phyloP scores from a whole-genome alignment of 768 basidiomycete genomes.

The Obba rivulosa region DNA sequence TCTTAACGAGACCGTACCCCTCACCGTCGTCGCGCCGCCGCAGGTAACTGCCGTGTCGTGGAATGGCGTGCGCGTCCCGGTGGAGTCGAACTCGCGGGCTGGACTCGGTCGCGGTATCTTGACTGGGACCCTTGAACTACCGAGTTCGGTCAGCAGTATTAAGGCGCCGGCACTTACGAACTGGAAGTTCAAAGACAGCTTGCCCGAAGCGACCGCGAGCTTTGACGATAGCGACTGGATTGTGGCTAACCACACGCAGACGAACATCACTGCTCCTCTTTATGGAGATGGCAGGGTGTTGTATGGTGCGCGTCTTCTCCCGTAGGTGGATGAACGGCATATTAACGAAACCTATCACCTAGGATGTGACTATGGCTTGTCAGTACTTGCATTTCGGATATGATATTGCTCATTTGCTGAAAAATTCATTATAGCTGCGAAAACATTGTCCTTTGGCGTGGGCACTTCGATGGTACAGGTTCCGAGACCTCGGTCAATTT shows the following conservation, averaged over 20 bases:
- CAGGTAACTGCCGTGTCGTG: slow-evolving; percentile 53
- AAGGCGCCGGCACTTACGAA: slow-evolving; percentile 44
- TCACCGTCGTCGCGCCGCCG: slow-evolving; percentile 62
- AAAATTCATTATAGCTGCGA: slow-evolving; percentile 54
- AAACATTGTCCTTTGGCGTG: slow-evolving; percentile 76
- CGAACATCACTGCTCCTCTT: slow-evolving; percentile 62
- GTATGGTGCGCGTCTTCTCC: slow-evolving; percentile 36
- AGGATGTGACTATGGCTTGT: slow-evolving; percentile 84
- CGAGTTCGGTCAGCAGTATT: slow-evolving; percentile 27
- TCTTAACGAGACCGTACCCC: slow-evolving; percentile 47
- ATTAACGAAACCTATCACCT: neutral
- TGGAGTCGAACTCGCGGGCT: slow-evolving; percentile 16
- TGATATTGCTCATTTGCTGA: neutral
- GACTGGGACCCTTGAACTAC: slow-evolving; percentile 38
- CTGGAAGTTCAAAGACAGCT: slow-evolving; percentile 75
- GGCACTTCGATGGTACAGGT: slow-evolving; percentile 66
- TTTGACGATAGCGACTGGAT: slow-evolving; percentile 68
- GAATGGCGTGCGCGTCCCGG: slow-evolving; percentile 49
- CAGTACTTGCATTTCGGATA: slow-evolving; percentile 20
- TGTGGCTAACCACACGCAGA: slow-evolving; percentile 62
- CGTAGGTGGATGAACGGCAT: neutral
- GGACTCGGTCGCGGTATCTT: slow-evolving; percentile 41
- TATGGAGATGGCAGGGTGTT: slow-evolving; percentile 76
- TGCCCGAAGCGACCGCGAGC: slow-evolving; percentile 57
- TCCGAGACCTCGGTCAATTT: slow-evolving; percentile 61